Evolutionary conservation across 805 yeast species (phyloP), one percentile per base, ranked within the genome.

Genomic region (Saccharomycopsis sp.): DNA sequence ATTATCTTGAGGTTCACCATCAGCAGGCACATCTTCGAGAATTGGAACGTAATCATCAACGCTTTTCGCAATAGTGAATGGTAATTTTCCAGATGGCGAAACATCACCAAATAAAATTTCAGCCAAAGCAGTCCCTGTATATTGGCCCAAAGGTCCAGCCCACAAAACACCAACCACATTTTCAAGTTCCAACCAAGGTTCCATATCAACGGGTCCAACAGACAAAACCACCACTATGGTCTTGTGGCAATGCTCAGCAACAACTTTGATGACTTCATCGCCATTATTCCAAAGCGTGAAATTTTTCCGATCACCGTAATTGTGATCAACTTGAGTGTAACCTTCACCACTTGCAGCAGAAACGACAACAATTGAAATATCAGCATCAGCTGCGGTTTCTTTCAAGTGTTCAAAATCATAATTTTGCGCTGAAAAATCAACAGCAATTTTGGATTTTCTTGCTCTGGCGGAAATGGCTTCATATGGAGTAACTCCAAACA

Each of bases 21-120:
- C 51, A 18, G 53, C 49, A 3, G 59, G 57, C 10, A 61, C 55
- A 26, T 57, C 62, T 36, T 64, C 67, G 40, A 70, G 50, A 8
- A 72, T 58, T 17, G 71, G 69, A 19, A 68, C 71, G 48, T 75
- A 67, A 49, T 55, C 77, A 39, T 52, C 57, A 37, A 58, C 60
- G 46, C 70, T 68, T 51, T 66, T 69, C 9, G 83, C 80, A 48
- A 77, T 66, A 3, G 83, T 74, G 52, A 76, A 75, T 1, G 84
- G 81, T 26, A 77, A 61, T 45, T 69, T 65, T 4, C 83, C 84
- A 27, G 79, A 71, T 6, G 83, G 82, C 46, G 69, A 70, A n/a
- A 60, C 63, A 27, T 71, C 77, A 1, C 84, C 83, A 55, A 72
- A 77, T 15, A 77, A 52, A 0, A 75, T 66, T 30, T 74, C 77